Evolutionary conservation across 805 yeast genomes (phyloP), one percentile per base, ranked within the genome.

Genomic region (Aciculoconidium aculeatum): DNA sequence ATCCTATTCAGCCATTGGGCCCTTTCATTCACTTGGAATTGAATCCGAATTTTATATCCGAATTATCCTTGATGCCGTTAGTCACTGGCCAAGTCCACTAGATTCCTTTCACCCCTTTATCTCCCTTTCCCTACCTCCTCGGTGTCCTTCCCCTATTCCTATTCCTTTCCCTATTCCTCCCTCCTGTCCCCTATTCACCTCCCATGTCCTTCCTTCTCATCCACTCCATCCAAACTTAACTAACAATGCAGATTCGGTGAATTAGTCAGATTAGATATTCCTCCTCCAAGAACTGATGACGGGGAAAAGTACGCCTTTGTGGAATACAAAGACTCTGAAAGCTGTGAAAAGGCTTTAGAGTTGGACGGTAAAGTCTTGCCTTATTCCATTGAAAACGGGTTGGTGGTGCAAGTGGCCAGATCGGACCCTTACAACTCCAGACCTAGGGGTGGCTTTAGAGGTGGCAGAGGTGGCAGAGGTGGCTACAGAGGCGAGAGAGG

Each of bases 281-380:
- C 80, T 23, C 81, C 81, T 32, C 77, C 80, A 36, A 68, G 75
- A 51, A 61, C 70, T 16, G 68, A 68, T 32, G 77, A 72, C 40
- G 75, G 76, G 22, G 65, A 72, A 37, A 77, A 75, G 42, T 77
- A 64, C 44, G 83, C 80, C 6, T 77, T 76, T 52, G 81, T 77
- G 15, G 80, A 76, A 45, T 77, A 65, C 49, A 62, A 66, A 39
- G 65, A 57, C 28, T 44, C 55, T 10, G 72, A 67, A 38, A 76
- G 70, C 45, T 74, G 78, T 39, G 74, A 73, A 39, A 60, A 60
- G 20, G 79, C 80, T 7, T 43, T 77, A 11, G 65, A 59, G 22
- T 47, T 70, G 27, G 58, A 66, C 37, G 68, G 67, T n/a, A 61
- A 67, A 37, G 59, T 62, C 11, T 49, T 70, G 20, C 63, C 69